Evolutionary conservation across 352 stramenopile genomes (phyloP).

Genomic region (Phytopythium mirpurense): DNA sequence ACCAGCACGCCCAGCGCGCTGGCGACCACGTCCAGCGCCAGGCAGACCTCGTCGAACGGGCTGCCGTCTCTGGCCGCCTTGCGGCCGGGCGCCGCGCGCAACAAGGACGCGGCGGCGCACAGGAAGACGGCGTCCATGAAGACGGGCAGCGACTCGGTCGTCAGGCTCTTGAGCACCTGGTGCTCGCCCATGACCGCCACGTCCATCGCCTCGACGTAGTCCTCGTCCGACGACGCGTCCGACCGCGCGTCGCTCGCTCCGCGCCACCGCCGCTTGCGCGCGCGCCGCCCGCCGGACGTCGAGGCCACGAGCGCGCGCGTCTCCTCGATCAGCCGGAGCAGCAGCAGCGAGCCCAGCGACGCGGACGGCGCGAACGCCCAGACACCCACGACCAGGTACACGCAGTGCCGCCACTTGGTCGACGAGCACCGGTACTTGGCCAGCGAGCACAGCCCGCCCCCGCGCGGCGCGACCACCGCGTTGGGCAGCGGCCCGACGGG

Average conservation of each 20-base stretch:
- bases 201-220: conserved; percentile 20
- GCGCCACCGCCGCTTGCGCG: conserved; percentile 6
- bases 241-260: conserved; percentile 10
- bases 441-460: conserved; percentile 30
- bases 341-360: conserved; percentile 19
- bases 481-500: conserved; percentile 26
- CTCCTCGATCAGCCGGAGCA: conserved; percentile 42
- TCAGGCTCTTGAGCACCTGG: conserved; percentile 57
- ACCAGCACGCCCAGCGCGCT: conserved; percentile 43
- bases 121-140: conserved; percentile 54
- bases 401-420: conserved; percentile 40
- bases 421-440: conserved; percentile 38
- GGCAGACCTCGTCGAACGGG: conserved; percentile 40
- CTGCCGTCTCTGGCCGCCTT: conserved; percentile 4
- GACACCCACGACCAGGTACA: conserved; percentile 50
- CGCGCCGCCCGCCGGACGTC: conserved; percentile 7
- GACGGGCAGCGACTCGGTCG: conserved; percentile 49
- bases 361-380: conserved; percentile 38
- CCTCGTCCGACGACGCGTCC: conserved; percentile 16
- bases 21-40: conserved; percentile 29
- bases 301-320: conserved; percentile 37
- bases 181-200: conserved; percentile 51
- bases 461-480: conserved; percentile 23
- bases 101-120: conserved; percentile 43
- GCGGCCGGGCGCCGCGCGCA: conserved; percentile 20